These are phyloP conservation scores for Penicillium herquei DNA, from an alignment of 495 filamentous ascomycete genomes.

Conservation along the genomic window DNA sequence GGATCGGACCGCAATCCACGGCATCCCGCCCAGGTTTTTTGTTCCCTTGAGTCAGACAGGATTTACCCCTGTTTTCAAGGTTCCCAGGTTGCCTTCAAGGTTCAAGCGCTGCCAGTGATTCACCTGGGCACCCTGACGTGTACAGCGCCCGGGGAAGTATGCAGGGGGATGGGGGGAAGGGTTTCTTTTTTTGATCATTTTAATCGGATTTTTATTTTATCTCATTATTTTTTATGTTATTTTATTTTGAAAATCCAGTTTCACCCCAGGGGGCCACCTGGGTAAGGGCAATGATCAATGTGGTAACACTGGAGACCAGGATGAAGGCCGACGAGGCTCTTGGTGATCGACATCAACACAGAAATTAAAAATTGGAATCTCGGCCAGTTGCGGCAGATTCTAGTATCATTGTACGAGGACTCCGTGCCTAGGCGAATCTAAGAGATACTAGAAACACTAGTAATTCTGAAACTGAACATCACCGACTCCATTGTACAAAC, in stretches of 20 bases:
- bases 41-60: background rate
- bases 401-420: background rate
- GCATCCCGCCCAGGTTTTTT: conserved; percentile 2
- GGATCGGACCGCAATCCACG: conserved; percentile 14
- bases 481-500: too few species aligned
- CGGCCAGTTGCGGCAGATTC: background rate
- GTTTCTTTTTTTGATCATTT: background rate
- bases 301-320: background rate
- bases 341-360: background rate
- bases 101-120: too few species aligned
- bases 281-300: too few species aligned
- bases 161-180: background rate
- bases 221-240: too few species aligned
- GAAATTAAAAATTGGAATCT: background rate
- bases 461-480: too few species aligned
- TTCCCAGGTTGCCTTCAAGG: background rate
- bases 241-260: too few species aligned
- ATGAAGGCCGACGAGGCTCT: background rate
- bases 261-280: too few species aligned
- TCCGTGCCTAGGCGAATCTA: too few species aligned
- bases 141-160: background rate
- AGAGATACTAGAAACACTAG: too few species aligned
- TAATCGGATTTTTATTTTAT: background rate
- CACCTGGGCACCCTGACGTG: background rate
- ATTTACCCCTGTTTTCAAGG: background rate